Base-by-base conservation (phyloP, 2,329 filamentous ascomycete species). In the Cordyceps cateniannulata region DNA sequence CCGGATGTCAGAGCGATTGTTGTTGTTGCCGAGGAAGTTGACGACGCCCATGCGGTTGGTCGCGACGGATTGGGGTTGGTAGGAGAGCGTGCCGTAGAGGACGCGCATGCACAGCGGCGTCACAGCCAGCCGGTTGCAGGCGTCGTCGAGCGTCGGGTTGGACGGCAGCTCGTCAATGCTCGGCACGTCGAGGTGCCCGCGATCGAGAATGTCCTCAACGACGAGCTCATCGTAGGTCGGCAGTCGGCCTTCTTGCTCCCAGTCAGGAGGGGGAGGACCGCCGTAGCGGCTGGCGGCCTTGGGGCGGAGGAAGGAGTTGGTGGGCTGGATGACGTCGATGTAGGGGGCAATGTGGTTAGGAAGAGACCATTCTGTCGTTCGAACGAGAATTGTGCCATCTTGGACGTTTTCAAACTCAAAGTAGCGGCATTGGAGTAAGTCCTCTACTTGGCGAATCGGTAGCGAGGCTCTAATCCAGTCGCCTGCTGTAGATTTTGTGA, bases 21-120 rank as follows among this genome's bases (percentile, higher is more conserved):
- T 62, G 20, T 62, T 62, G 50, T 63, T 63, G 35, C 62, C 62
- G 25, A 63, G 24, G 16, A 61, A 63, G 22, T 61, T 61, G 20
- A 61, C 58, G 3, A 63, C 42, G 27, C 59, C 62, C 32, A 63
- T 56, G 25, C 53, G 53, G 59, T 63, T 63, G 24, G 24, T 35
- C 5, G 9, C 44, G 22, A 25, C 44, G 6, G 61, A 60, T 20
- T 38, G 51, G 2, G 62, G 48, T 48, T 20, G 14, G 25, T 63
- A 63, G 5, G 44, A 47, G 2, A 57, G 35, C 2, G 53, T 61
- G 47, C 58, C 58, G 47, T 63, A 63, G 7, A 63, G 48, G 12
- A 61, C 59, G 14, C 62, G n/a, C 52, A 63, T 40, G 32, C 62
- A 63, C 4, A 57, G 20, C 3, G 62, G 58, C 12, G 62, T 54